phyloP scores from a whole-genome alignment of 441 rosid species.

The Geranium incanum region DNA sequence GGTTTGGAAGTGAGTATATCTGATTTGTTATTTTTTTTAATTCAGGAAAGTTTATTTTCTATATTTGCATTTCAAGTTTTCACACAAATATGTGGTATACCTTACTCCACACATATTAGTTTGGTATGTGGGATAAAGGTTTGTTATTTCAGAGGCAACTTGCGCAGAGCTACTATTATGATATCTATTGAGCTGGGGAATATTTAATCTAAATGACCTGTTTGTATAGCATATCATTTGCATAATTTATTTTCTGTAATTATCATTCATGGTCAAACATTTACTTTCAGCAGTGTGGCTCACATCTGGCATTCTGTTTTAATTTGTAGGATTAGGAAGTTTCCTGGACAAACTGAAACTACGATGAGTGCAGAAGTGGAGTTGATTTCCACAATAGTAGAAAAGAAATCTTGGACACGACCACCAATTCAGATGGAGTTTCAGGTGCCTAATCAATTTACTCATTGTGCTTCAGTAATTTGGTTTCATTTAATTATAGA shows the following conservation, averaged over 20 bases:
- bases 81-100: neutral
- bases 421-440: conserved; percentile 99
- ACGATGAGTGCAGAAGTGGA: conserved; percentile 97
- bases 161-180: neutral
- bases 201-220: neutral
- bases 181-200: neutral
- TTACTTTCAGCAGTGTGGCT: neutral
- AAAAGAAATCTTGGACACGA: conserved; percentile 91
- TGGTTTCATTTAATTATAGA: neutral
- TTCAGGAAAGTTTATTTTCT: neutral
- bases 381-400: conserved; percentile 86
- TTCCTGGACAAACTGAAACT: conserved; percentile 98
- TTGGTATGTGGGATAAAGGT: neutral
- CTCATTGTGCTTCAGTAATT: neutral
- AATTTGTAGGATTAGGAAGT: conserved; percentile 73
- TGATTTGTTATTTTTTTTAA: neutral
- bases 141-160: neutral
- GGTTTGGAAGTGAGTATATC: neutral
- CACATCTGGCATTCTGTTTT: conserved; percentile 11
- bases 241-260: neutral
- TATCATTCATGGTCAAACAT: neutral
- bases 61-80: neutral
- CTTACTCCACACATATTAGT: neutral
- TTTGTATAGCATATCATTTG: neutral
- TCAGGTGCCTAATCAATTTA: conserved; percentile 48